A percentile compares a stretch with the other conserved stretches of the same genome.
phyloP scores from a whole-genome alignment of 1,284 basidiomycete species.

The Schizophyllum commune region DNA sequence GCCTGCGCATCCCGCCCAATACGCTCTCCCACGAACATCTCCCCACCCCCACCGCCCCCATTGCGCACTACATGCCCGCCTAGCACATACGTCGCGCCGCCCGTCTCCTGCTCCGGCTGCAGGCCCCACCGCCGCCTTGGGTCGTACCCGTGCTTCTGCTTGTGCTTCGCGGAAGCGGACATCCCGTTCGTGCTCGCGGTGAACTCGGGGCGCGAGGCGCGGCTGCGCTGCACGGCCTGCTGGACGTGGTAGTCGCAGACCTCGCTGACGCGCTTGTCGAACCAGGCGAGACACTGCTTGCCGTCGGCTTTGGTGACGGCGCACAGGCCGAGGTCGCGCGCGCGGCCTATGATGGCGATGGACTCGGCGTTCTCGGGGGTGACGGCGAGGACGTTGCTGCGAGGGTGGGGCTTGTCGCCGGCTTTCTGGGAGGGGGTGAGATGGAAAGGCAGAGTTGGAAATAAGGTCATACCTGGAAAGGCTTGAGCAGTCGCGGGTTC shows the following conservation, averaged over 20 bases:
- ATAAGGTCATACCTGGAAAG: constrained; percentile 57
- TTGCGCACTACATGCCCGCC: constrained; percentile 56
- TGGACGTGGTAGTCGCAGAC: constrained; percentile 90
- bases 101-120: constrained; percentile 39
- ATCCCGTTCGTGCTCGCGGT: constrained; percentile 68
- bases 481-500: constrained; percentile 83
- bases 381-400: constrained; percentile 77
- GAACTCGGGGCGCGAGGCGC: constrained; percentile 78
- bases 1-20: constrained; percentile 71
- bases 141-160: constrained; percentile 54
- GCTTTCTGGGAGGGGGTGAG: constrained; percentile 30
- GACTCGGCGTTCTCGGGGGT: constrained; percentile 79
- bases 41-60: constrained; percentile 33
- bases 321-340: constrained; percentile 82
- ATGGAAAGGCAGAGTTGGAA: background rate
- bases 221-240: constrained; percentile 64
- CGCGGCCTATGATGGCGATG: constrained; percentile 80
- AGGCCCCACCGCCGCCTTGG: constrained; percentile 65
- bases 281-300: constrained; percentile 78
- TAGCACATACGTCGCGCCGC: constrained; percentile 71
- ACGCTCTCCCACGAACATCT: constrained; percentile 48
- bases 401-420: constrained; percentile 60
- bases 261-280: constrained; percentile 73
- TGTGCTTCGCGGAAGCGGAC: constrained; percentile 37
- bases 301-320: constrained; percentile 72